Evolutionary conservation across 2,329 filamentous ascomycete genomes (phyloP).

Genomic region (Rosellinia necatrix): DNA sequence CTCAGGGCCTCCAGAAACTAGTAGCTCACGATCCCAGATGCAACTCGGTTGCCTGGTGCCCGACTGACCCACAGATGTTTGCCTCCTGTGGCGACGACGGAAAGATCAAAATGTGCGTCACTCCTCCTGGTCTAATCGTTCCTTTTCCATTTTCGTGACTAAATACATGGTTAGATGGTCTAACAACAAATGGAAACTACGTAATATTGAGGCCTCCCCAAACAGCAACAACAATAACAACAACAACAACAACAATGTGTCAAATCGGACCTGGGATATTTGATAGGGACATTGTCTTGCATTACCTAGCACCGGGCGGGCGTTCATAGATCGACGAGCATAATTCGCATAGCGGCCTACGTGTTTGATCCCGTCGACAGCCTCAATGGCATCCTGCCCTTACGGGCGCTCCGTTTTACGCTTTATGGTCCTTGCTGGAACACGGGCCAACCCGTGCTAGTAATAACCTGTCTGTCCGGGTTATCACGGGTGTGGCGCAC

Average conservation of each 20-base stretch:
- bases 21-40: slow-evolving; percentile 77
- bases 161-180: too few species aligned
- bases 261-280: slow-evolving; percentile 28
- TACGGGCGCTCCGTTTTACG: slow-evolving; percentile 1
- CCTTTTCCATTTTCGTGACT: too few species aligned
- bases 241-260: too few species aligned
- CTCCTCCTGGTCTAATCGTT: too few species aligned
- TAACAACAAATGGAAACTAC: slow-evolving; percentile 41
- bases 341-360: neutral
- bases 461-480: neutral
- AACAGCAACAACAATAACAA: too few species aligned
- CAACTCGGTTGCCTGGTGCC: slow-evolving; percentile 90
- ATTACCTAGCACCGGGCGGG: neutral
- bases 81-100: slow-evolving; percentile 90
- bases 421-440: slow-evolving; percentile 9
- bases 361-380: neutral
- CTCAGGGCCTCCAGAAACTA: slow-evolving; percentile 74
- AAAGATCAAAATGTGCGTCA: slow-evolving; percentile 79
- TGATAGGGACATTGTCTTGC: slow-evolving; percentile 16
- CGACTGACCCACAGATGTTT: slow-evolving; percentile 79
- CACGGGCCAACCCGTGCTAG: neutral
- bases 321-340: neutral
- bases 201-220: slow-evolving; percentile 23
- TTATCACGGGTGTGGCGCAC: slow-evolving; percentile 2
- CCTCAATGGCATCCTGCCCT: neutral